A percentile compares a stretch with the other conserved stretches of the same genome.
These are phyloP conservation scores for Calonectria ilicicola DNA, from an alignment of 2,329 filamentous ascomycete species.

Conservation along the genomic window DNA sequence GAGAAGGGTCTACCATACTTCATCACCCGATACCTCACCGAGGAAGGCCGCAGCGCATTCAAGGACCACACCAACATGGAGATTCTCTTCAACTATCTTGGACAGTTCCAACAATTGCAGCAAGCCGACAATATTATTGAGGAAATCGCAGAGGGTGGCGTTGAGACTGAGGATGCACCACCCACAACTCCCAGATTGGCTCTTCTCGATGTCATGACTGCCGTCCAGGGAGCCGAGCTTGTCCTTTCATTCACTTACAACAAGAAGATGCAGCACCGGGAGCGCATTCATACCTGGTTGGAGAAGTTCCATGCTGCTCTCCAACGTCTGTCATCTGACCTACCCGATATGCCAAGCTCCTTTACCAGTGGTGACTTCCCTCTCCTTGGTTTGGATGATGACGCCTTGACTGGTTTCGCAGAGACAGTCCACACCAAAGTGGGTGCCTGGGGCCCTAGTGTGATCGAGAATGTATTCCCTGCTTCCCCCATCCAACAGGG, in stretches of 20 bases:
- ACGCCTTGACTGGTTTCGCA: not conserved
- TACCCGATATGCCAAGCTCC: not conserved
- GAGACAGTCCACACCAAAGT: not conserved
- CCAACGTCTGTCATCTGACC: not conserved
- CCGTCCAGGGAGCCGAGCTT: not conserved
- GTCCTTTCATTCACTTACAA: not conserved
- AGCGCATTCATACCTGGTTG: not conserved
- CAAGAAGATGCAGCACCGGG: not conserved
- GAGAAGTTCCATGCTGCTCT: not conserved
- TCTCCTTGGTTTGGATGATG: not conserved
- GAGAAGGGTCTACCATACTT: conserved; percentile 38
- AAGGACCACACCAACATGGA: conserved; percentile 46
- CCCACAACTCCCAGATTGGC: not conserved
- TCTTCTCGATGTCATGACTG: not conserved
- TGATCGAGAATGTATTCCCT: conserved; percentile 21
- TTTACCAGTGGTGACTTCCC: not conserved
- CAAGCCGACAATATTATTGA: conserved; percentile 8
- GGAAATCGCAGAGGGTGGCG: not conserved
- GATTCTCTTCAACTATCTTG: conserved; percentile 40
- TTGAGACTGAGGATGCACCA: not conserved
- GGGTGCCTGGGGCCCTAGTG: not conserved
- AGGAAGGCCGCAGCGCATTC: conserved; percentile 42
- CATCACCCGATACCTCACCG: conserved; percentile 26
- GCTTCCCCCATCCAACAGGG: conserved; percentile 32
- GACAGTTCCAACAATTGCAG: conserved; percentile 38